Evolutionary conservation across 176 grass and related monocot genomes (phyloP).

Genomic region (Tuctoria greenei): DNA sequence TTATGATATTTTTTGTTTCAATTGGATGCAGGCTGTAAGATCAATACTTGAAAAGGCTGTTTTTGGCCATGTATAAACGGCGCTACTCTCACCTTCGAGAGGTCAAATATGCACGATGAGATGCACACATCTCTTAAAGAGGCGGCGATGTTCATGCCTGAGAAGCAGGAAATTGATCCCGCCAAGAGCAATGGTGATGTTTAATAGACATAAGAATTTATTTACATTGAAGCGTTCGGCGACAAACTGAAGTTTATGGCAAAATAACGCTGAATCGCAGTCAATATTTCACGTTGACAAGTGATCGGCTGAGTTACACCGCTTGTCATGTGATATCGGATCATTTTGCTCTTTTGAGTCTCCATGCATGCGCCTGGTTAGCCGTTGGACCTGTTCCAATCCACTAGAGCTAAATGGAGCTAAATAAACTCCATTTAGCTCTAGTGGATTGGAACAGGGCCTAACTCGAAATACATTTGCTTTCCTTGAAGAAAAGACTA

Average conservation of each 20-base stretch:
- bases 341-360: constrained; percentile 1
- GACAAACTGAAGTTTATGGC: constrained; percentile 22
- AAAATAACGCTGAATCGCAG: constrained; percentile 27
- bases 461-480: background rate
- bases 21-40: constrained; percentile 53
- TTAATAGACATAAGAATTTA: constrained; percentile 5
- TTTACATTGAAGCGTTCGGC: background rate
- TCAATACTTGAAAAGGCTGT: constrained; percentile 51
- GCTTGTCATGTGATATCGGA: background rate
- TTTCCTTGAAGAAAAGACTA: background rate
- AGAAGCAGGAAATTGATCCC: constrained; percentile 7
- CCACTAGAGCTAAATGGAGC: too few relatives aligned
- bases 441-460: too few relatives aligned
- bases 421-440: too few relatives aligned
- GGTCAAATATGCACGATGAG: constrained; percentile 63
- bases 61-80: constrained; percentile 45
- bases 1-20: constrained; percentile 5
- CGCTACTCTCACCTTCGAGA: constrained; percentile 49
- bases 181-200: constrained; percentile 30
- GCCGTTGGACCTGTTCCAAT: background rate
- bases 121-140: constrained; percentile 57
- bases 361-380: background rate
- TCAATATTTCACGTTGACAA: constrained; percentile 32
- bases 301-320: background rate
- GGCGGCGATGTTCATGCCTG: constrained; percentile 39